Base-by-base conservation (phyloP, 192 early-diverging fungal species). In the Tieghemiomyces parasiticus region DNA sequence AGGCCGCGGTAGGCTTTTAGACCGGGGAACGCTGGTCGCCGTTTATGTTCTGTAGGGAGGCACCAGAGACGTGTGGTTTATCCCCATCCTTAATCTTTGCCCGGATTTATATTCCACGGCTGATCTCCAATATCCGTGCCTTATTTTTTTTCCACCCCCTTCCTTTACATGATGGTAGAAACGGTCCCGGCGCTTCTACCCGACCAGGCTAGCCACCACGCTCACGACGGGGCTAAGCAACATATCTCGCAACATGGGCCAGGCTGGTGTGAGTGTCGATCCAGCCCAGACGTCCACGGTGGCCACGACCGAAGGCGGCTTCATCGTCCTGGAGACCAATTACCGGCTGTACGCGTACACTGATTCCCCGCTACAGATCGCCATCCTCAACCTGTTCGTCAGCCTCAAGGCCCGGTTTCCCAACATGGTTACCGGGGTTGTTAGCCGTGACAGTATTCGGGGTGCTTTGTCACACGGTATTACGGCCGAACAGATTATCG, bases 271-370 rank as follows among this genome's bases (percentile, higher is more conserved):
- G 22, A 60, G 31, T 10, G 60, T 63, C 35, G 71, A 65, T 26
- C 22, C n/a, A n/a, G n/a, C n/a, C n/a, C n/a, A n/a, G 26, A n/a
- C 45, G 45, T 50, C 49, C 60, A 64, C 68, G 24, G 46, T 71
- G 49, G 35, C 58, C 35, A 65, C 65, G 28, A 66, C 63, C 59
- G 74, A 81, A 14, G 71, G 78, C 29, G 92, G 92, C 28, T 98
- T 84, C 67, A 86, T 98, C 61, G 82, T 98, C 25, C 61, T 98
- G 16, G 95, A 98, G 63, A 98, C 95, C 1, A 98, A 98, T 69
- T 95, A 88, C 63, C 76, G 85, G 16, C 61, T 98, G 13, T 98
- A 98, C 66, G 93, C 95, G 0, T 98, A 95, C 67, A 96, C 93
- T 74, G 82, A 86, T 47, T 95, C 92, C 34, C 86, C 90, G 31